These are phyloP conservation scores for Plasmodium gallinaceum DNA, from an alignment of 169 alveolate species.

Conservation along the genomic window DNA sequence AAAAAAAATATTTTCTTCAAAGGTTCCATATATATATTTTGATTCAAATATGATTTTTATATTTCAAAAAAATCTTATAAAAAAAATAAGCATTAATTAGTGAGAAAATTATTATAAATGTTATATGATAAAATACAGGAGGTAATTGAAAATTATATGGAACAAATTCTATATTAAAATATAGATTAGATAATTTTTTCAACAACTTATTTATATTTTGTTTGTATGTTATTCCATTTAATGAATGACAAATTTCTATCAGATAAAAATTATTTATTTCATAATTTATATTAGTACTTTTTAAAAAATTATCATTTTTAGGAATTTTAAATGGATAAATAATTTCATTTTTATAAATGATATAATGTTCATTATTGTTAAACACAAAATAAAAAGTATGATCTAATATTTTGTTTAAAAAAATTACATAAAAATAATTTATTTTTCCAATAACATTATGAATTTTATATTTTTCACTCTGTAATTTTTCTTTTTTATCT, in stretches of 20 bases:
- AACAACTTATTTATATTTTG: slow-evolving; percentile 32
- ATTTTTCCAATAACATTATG: slow-evolving; percentile 9
- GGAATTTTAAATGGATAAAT: slow-evolving; percentile 42
- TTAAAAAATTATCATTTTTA: background rate
- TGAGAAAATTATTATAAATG: slow-evolving; percentile 45
- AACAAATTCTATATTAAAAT: slow-evolving; percentile 73
- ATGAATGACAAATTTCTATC: slow-evolving; percentile 61
- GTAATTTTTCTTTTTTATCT: slow-evolving; percentile 39
- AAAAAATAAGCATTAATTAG: slow-evolving; percentile 33
- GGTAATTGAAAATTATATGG: slow-evolving; percentile 52
- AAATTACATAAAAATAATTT: slow-evolving; percentile 37
- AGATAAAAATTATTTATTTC: slow-evolving; percentile 31
- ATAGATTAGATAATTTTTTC: slow-evolving; percentile 34
- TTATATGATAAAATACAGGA: slow-evolving; percentile 55
- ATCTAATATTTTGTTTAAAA: slow-evolving; percentile 48
- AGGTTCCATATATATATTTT: background rate
- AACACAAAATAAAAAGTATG: slow-evolving; percentile 59
- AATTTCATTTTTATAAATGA: slow-evolving; percentile 58
- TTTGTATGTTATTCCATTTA: slow-evolving; percentile 68
- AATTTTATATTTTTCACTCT: slow-evolving; percentile 1
- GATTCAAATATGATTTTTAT: slow-evolving; percentile 36
- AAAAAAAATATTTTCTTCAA: too few species aligned
- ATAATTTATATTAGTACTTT: background rate
- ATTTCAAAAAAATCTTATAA: slow-evolving; percentile 60
- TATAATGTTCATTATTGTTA: slow-evolving; percentile 14